Base-by-base conservation (phyloP, 768 basidiomycete genomes). In the Mycena leptocephala region DNA sequence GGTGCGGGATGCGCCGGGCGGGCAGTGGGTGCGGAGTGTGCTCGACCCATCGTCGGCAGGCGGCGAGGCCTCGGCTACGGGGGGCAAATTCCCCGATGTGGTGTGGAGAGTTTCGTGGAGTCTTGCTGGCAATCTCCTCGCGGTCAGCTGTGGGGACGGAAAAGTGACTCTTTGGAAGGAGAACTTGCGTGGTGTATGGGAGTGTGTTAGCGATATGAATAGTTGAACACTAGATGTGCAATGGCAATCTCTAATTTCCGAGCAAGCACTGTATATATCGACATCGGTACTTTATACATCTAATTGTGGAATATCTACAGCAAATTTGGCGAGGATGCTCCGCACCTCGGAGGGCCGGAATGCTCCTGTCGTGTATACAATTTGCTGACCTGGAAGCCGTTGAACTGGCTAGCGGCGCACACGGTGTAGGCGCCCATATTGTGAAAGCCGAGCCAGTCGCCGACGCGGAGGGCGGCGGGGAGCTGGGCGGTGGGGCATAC, bases 81-180 rank as follows among this genome's bases (percentile, higher is more conserved):
- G 91, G 20, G 95, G 95, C 28, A 97, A 95, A 83, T 99, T 99
- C 87, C 96, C 96, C 2, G 98, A 99, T 83, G 96, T 97, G 6
- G 97, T 99, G 30, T 99, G 98, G 98, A 92, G 97, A n/a, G 97
- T 99, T 39, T 96, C 95, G 56, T 99, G 98, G 98, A 97, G 96
- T 78, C 90, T 99, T 30, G 96, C 97, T 1, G 98, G 98, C 22
- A 99, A 99, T 82, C 91, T 99, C 65, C 89, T 99, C 58, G 97
- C 97, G 0, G 98, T 99, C 55, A 97, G 96, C 83, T 98, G 97
- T 84, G 97, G 97, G 13, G 98, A 99, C 82, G 98, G 98, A 16
- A 99, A 98, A 86, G 98, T 99, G 26, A 97, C 95, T 10, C 87
- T 99, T 63, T 99, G 98, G 98, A 99, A 99, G 85, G 98, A 99